Evolutionary conservation across 2,329 filamentous ascomycete genomes (phyloP), one percentile per base, ranked within the genome.

Genomic region (Metarhizium humberi): DNA sequence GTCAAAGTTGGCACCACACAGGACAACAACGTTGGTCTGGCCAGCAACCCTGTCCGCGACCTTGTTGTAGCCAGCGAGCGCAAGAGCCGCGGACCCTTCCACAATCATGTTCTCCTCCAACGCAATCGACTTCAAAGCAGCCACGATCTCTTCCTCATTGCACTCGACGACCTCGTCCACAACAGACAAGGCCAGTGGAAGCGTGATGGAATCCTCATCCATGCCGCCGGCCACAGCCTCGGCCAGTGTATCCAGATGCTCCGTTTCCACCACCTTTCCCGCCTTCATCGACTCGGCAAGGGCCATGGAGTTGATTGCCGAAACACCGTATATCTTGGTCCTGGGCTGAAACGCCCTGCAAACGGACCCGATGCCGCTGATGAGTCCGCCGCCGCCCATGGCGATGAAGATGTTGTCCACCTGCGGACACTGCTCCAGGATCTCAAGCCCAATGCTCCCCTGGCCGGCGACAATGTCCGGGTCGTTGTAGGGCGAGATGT

Each of bases 401-500:
- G 62, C 56, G 25, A 64, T 54, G 51, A 64, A 64, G 16, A 62
- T 20, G 29, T 59, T 63, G 25, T 64, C 61, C 4, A 62, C 57
- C 2, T 55, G 43, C 18, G 18, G 36, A 34, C 58, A 59, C 53
- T 64, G 62, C 55, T 64, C 61, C 2, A 64, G 59, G 7, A 64
- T 60, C 50, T 59, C 61, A 14, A 63, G 60, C 0, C 53, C 61
- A 13, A 61, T 61, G 0, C 60, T 61, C 0, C 56, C 61, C 32
- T 63, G 61, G 0, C 61, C 61, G 3, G 61, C 60, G 6, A 61
- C 56, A 13, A 63, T 55, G 29, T 60, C 56, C 2, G 52, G 25
- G 50, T 64, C 62, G 42, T 64, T 63, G 52, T 64, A 64, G 0
- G 62, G 61, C 3, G 61, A 63, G 20, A 64, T 54, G 57, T 64